Conservation (phyloP, 225 moss, liverwort and hornwort genomes). For the Sphagnum contortum region DNA sequence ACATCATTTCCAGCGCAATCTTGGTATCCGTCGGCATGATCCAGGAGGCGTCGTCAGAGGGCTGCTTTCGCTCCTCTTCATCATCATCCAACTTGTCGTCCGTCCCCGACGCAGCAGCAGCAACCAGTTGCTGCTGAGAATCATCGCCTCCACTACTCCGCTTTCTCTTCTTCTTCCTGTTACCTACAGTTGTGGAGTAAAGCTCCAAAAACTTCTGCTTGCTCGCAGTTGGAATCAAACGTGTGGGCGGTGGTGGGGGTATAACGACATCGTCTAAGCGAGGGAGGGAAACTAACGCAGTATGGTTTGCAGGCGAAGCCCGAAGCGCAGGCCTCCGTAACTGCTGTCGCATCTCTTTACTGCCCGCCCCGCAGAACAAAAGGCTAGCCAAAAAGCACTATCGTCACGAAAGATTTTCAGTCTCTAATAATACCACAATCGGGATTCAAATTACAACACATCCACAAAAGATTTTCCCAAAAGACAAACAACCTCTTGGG, state of each 20-base stretch:
- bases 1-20: constrained; percentile 80
- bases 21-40: constrained; percentile 72
- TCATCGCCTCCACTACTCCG: too few relatives aligned
- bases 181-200: constrained; percentile 33
- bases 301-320: constrained; percentile 37
- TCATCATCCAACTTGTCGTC: constrained; percentile 1
- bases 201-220: constrained; percentile 46
- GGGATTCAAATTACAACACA: too few relatives aligned
- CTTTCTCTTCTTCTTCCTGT: constrained; percentile 9
- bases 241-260: constrained; percentile 7
- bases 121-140: background rate
- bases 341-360: constrained; percentile 3
- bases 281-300: constrained; percentile 31
- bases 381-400: too few relatives aligned
- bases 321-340: constrained; percentile 41
- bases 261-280: constrained; percentile 38
- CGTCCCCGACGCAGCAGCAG: constrained; percentile 1
- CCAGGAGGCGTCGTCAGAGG: constrained; percentile 36
- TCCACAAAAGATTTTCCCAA: too few relatives aligned
- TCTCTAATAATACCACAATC: too few relatives aligned
- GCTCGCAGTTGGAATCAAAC: constrained; percentile 16
- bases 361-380: too few relatives aligned
- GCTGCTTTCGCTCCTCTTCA: constrained; percentile 10
- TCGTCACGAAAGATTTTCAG: too few relatives aligned
- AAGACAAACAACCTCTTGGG: too few relatives aligned